These are phyloP conservation scores for Hippophae gyantsensis DNA, from an alignment of 306 rosid species.

Conservation along the genomic window DNA sequence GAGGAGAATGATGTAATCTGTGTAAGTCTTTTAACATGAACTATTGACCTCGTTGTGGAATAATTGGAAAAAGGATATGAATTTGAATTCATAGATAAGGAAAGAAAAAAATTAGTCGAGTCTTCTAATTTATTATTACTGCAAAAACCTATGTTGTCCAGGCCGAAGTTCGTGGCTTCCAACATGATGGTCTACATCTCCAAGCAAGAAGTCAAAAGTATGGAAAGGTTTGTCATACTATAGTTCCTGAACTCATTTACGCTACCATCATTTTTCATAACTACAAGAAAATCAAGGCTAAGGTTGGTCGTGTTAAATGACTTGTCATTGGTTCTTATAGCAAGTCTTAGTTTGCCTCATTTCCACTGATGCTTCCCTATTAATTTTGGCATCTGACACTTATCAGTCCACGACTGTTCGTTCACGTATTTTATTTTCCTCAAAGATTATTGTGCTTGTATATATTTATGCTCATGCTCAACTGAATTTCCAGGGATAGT, in stretches of 20 bases:
- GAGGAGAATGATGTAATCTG: constrained; percentile 82
- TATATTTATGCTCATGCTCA: too few species aligned
- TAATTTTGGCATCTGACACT: background rate
- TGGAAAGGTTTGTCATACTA: constrained; percentile 63
- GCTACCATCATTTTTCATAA: too few species aligned
- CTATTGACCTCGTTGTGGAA: background rate
- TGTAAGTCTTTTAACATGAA: constrained; percentile 34
- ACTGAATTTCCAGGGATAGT: too few species aligned
- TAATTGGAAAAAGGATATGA: background rate
- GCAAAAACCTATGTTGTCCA: constrained; percentile 2
- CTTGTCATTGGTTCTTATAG: too few species aligned
- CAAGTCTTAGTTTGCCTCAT: background rate
- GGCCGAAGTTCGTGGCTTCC: constrained; percentile 93
- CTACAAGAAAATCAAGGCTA: too few species aligned
- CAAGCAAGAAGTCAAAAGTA: constrained; percentile 95
- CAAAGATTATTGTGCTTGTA: too few species aligned
- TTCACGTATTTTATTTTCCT: too few species aligned
- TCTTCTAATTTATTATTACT: background rate
- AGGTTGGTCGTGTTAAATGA: background rate
- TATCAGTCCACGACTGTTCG: background rate
- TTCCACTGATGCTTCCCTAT: background rate
- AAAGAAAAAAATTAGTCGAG: background rate
- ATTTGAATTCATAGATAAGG: background rate
- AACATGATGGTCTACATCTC: constrained; percentile 83
- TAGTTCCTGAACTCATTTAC: background rate